These are phyloP conservation scores for Yarrowia phangngaensis DNA, from an alignment of 805 yeast genomes.

Conservation along the genomic window DNA sequence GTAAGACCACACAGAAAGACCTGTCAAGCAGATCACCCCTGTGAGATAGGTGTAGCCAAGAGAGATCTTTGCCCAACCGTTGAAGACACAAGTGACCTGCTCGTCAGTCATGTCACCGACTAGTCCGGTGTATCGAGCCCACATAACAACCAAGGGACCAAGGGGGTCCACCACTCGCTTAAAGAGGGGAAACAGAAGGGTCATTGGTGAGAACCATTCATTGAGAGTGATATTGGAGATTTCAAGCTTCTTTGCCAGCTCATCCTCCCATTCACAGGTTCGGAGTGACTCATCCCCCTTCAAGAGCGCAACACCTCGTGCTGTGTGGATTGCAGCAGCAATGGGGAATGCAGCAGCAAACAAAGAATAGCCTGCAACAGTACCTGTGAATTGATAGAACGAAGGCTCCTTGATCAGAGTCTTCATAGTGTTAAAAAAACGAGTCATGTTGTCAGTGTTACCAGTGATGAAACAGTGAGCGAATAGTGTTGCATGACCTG, in stretches of 20 bases:
- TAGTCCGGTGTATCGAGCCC: slow-evolving; percentile 25
- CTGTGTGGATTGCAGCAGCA: slow-evolving; percentile 21
- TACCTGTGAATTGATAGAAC: slow-evolving; percentile 24
- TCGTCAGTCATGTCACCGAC: slow-evolving; percentile 19
- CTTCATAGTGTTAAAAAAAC: slow-evolving; percentile 20
- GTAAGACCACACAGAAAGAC: slow-evolving; percentile 21
- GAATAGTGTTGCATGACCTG: slow-evolving; percentile 23
- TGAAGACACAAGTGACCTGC: slow-evolving; percentile 23
- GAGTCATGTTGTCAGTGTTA: slow-evolving; percentile 8
- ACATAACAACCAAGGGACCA: slow-evolving; percentile 21
- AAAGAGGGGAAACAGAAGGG: slow-evolving; percentile 24
- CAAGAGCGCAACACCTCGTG: slow-evolving; percentile 23
- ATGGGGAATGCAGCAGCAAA: slow-evolving; percentile 24
- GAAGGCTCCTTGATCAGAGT: slow-evolving; percentile 25
- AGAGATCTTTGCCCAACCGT: slow-evolving; percentile 22
- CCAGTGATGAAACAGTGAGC: background rate
- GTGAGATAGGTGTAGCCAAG: slow-evolving; percentile 23
- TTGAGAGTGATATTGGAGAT: slow-evolving; percentile 22
- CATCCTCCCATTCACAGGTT: slow-evolving; percentile 16
- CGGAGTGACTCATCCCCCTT: slow-evolving; percentile 14
- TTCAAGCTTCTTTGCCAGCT: slow-evolving; percentile 23
- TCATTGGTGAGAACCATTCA: slow-evolving; percentile 23
- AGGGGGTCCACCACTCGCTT: slow-evolving; percentile 23
- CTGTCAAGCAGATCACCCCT: slow-evolving; percentile 22
- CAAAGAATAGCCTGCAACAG: slow-evolving; percentile 19